Evolutionary conservation across 2,329 filamentous ascomycete species (phyloP).

Genomic region (Cercospora sesami): DNA sequence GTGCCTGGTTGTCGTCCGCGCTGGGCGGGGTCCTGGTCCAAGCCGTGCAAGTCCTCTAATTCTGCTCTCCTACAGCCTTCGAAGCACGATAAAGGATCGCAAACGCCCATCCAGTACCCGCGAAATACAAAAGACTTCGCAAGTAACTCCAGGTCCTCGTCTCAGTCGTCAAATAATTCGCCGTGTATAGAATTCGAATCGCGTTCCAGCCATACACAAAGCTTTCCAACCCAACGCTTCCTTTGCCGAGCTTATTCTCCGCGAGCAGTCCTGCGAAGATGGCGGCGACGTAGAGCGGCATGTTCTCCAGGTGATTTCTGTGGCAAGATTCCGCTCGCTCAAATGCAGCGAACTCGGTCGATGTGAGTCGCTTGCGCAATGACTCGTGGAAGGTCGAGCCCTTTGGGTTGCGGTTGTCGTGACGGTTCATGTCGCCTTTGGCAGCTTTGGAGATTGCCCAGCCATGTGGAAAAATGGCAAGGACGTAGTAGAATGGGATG

Average conservation of each 20-base stretch:
- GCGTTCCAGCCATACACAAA: slow-evolving; percentile 43
- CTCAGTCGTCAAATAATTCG: slow-evolving; percentile 39
- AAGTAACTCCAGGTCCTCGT: slow-evolving; percentile 32
- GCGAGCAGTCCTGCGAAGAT: slow-evolving; percentile 48
- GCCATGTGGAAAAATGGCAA: slow-evolving; percentile 45
- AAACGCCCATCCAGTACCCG: slow-evolving; percentile 36
- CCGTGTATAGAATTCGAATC: slow-evolving; percentile 42
- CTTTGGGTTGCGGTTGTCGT: slow-evolving; percentile 49
- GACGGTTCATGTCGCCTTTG: slow-evolving; percentile 39
- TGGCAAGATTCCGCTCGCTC: slow-evolving; percentile 51
- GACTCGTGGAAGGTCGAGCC: slow-evolving; percentile 38
- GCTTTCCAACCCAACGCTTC: slow-evolving; percentile 36
- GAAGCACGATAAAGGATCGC: slow-evolving; percentile 37
- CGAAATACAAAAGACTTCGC: slow-evolving; percentile 37
- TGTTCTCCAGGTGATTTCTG: slow-evolving; percentile 50
- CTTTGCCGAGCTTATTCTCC: slow-evolving; percentile 32
- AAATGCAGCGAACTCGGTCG: slow-evolving; percentile 43
- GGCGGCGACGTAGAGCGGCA: slow-evolving; percentile 49
- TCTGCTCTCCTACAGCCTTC: slow-evolving; percentile 27
- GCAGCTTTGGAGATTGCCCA: slow-evolving; percentile 42
- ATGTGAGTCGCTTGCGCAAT: slow-evolving; percentile 42
- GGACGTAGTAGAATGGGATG: slow-evolving; percentile 48
- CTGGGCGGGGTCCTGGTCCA: neutral
- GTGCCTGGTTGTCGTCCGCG: neutral
- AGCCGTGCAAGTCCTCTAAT: neutral